These are phyloP conservation scores for Tulasnella sp. DNA, from an alignment of 768 basidiomycete species.

Conservation along the genomic window DNA sequence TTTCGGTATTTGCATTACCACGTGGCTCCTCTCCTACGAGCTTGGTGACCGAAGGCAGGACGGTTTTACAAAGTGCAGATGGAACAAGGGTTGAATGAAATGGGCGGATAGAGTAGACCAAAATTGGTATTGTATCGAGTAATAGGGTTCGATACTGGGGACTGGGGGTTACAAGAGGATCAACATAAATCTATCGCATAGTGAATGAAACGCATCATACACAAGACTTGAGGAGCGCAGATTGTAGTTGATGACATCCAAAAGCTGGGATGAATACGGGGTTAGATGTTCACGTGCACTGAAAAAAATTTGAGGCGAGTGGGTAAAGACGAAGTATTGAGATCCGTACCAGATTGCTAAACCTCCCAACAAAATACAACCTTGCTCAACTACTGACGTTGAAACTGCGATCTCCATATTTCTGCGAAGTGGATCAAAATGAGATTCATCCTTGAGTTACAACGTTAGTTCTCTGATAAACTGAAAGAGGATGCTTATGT, in stretches of 20 bases:
- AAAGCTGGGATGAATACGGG: slow-evolving; percentile 42
- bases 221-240: slow-evolving; percentile 39
- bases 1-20: neutral
- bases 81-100: slow-evolving; percentile 34
- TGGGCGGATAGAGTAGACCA: slow-evolving; percentile 32
- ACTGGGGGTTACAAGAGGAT: neutral
- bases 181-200: neutral
- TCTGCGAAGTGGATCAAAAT: slow-evolving; percentile 37
- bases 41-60: slow-evolving; percentile 37
- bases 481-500: too few relatives aligned
- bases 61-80: slow-evolving; percentile 42
- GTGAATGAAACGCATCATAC: slow-evolving; percentile 30
- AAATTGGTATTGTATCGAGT: slow-evolving; percentile 35
- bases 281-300: slow-evolving; percentile 45
- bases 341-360: slow-evolving; percentile 30
- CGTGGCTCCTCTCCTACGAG: slow-evolving; percentile 30
- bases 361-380: slow-evolving; percentile 37
- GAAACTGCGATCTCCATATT: slow-evolving; percentile 42
- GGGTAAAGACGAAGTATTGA: neutral
- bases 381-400: slow-evolving; percentile 40
- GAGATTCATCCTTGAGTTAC: neutral
- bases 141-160: slow-evolving; percentile 29
- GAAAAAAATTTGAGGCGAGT: neutral
- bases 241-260: slow-evolving; percentile 41
- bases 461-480: too few relatives aligned